Evolutionary conservation across 306 rosid species (phyloP).

Genomic region (Gynostemma pentaphyllum): DNA sequence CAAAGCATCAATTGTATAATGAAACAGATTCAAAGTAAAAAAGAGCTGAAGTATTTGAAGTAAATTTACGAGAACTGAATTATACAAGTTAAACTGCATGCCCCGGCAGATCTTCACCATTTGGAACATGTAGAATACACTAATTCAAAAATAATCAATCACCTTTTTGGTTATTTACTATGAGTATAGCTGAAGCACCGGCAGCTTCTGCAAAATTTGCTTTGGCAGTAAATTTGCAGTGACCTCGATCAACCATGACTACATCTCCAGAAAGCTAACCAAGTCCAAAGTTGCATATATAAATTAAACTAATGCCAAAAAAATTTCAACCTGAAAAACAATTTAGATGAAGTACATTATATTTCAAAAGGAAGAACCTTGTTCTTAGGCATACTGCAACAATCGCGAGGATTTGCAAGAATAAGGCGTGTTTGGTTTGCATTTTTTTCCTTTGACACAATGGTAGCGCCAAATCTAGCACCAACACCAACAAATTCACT

Average conservation of each 20-base stretch:
- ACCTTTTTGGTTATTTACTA: conserved; percentile 79
- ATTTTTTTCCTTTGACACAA: conserved; percentile 82
- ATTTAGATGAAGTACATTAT: conserved; percentile 5
- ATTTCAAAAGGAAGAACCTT: conserved; percentile 38
- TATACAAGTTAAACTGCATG: not conserved
- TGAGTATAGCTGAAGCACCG: conserved; percentile 91
- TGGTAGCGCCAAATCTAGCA: conserved; percentile 82
- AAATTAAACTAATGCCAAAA: not conserved
- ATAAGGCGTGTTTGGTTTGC: conserved; percentile 57
- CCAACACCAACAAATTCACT: conserved; percentile 85
- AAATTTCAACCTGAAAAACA: not conserved
- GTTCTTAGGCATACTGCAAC: conserved; percentile 54
- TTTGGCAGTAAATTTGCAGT: conserved; percentile 74
- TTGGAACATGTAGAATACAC: not conserved
- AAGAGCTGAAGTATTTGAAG: not conserved
- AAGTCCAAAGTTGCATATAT: conserved; percentile 4
- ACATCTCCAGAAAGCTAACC: conserved; percentile 78
- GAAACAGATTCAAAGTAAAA: not conserved
- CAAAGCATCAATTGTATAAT: not conserved
- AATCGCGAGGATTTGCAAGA: conserved; percentile 72
- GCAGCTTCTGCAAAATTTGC: conserved; percentile 75
- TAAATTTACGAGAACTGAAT: not conserved
- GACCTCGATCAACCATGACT: conserved; percentile 79
- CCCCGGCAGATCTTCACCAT: not conserved
- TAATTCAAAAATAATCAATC: not conserved